Percentiles rank a stretch among this genome's conserved stretches.
phyloP scores from a whole-genome alignment of 2,329 filamentous ascomycete genomes.

The Trichoderma sp. region DNA sequence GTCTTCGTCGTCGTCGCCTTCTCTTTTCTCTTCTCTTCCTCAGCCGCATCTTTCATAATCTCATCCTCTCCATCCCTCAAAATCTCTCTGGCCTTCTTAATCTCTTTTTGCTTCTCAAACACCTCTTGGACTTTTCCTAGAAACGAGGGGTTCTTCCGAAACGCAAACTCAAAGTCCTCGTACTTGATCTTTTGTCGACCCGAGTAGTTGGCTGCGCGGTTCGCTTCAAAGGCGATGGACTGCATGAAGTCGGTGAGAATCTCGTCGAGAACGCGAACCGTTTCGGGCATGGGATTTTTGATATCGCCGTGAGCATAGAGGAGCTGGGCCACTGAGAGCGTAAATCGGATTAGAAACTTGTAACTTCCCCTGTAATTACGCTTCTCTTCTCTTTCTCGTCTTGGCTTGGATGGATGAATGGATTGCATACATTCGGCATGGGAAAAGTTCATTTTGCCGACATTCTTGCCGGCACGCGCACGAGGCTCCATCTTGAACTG shows the following conservation, averaged over 20 bases:
- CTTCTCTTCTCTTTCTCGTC: neutral
- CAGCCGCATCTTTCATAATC: conserved; percentile 55
- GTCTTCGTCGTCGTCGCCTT: conserved; percentile 30
- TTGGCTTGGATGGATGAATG: neutral
- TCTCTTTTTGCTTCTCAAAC: conserved; percentile 81
- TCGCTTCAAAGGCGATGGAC: conserved; percentile 87
- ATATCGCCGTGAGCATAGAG: conserved; percentile 82
- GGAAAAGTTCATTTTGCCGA: conserved; percentile 79
- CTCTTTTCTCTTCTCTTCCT: conserved; percentile 44
- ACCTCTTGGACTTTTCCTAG: conserved; percentile 88
- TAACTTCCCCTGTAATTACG: fast-evolving
- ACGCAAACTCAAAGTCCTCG: conserved; percentile 94
- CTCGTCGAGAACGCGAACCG: conserved; percentile 85
- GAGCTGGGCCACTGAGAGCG: conserved; percentile 63
- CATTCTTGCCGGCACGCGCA: conserved; percentile 75
- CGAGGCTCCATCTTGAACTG: conserved; percentile 67
- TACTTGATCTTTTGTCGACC: conserved; percentile 97
- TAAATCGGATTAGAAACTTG: neutral
- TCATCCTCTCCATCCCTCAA: conserved; percentile 68
- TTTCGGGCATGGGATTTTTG: conserved; percentile 75
- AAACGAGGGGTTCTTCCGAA: conserved; percentile 81
- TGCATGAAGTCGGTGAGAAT: conserved; percentile 97
- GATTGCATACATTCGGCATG: conserved; percentile 64
- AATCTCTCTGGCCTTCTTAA: conserved; percentile 79
- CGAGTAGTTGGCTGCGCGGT: conserved; percentile 79